These are phyloP conservation scores for Thermoascus crustaceus DNA, from an alignment of 2,329 filamentous ascomycete species.

Conservation along the genomic window DNA sequence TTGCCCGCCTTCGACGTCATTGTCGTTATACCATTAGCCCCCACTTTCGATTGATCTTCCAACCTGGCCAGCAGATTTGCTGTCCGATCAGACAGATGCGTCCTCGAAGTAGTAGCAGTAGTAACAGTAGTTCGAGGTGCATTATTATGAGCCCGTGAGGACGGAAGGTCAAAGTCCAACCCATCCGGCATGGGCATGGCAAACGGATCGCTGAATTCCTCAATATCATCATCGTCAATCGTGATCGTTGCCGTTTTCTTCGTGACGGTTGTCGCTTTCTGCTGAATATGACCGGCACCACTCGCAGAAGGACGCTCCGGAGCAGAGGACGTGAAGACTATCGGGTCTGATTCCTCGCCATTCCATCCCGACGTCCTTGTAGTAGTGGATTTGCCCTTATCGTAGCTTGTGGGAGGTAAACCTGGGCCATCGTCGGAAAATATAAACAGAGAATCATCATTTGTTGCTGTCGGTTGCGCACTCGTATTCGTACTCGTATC, in stretches of 20 bases:
- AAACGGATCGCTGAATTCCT: constrained; percentile 28
- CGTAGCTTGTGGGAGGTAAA: constrained; percentile 1
- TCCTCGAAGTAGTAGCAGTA: constrained; percentile 8
- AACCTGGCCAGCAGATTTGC: constrained; percentile 32
- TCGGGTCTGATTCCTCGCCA: constrained; percentile 30
- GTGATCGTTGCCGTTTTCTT: constrained; percentile 24
- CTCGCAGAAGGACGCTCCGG: constrained; percentile 15
- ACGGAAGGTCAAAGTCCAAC: too few relatives aligned
- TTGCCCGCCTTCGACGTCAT: constrained; percentile 5
- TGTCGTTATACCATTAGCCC: too few relatives aligned
- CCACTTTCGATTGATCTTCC: constrained; percentile 7
- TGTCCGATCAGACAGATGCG: constrained; percentile 32
- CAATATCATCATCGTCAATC: constrained; percentile 28
- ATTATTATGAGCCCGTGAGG: too few relatives aligned
- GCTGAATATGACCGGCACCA: neutral
- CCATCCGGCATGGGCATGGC: too few relatives aligned
- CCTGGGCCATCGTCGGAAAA: constrained; percentile 7
- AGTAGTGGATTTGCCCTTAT: neutral
- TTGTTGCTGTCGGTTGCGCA: too few relatives aligned
- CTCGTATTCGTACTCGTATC: too few relatives aligned
- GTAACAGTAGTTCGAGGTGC: too few relatives aligned
- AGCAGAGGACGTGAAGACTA: constrained; percentile 36
- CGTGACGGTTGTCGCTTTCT: constrained; percentile 4
- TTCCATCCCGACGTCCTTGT: constrained; percentile 10
- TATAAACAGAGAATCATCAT: neutral